Conservation (phyloP, 371 early-diverging fungal species). For the Mucor sp. region DNA sequence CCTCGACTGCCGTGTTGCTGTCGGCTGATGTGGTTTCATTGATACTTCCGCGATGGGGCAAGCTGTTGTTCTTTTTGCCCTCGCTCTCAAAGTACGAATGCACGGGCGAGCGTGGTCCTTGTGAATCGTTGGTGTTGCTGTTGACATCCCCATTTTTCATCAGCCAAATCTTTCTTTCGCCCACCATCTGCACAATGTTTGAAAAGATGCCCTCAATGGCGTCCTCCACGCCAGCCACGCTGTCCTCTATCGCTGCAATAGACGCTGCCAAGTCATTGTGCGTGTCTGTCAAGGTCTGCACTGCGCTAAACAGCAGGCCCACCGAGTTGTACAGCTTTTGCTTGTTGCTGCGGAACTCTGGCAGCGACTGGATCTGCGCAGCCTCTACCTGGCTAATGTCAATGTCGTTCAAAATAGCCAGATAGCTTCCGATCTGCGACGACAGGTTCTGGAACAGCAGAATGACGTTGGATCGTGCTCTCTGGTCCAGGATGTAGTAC, state of each 20-base stretch:
- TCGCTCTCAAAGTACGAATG: slow-evolving; percentile 13
- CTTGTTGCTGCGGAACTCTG: slow-evolving; percentile 67
- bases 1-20: not conserved
- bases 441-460: slow-evolving; percentile 51
- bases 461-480: slow-evolving; percentile 30
- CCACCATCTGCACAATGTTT: slow-evolving; percentile 40
- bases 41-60: slow-evolving; percentile 17
- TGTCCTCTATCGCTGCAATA: slow-evolving; percentile 42
- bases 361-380: slow-evolving; percentile 39
- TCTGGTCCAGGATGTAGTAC: slow-evolving; percentile 25
- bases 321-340: slow-evolving; percentile 70
- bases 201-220: slow-evolving; percentile 41
- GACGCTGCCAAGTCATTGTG: slow-evolving; percentile 30
- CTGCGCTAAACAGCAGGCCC: slow-evolving; percentile 67
- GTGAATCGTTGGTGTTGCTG: not conserved
- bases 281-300: slow-evolving; percentile 63
- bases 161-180: slow-evolving; percentile 39
- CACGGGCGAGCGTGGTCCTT: slow-evolving; percentile 13
- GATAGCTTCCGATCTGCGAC: slow-evolving; percentile 41
- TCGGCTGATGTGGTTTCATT: not conserved
- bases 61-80: not conserved
- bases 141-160: slow-evolving; percentile 29
- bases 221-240: slow-evolving; percentile 43
- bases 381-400: slow-evolving; percentile 31
- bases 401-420: slow-evolving; percentile 44